Evolutionary conservation across 495 filamentous ascomycete species (phyloP), one percentile per base, ranked within the genome.

Genomic region (Penicillium canariense): DNA sequence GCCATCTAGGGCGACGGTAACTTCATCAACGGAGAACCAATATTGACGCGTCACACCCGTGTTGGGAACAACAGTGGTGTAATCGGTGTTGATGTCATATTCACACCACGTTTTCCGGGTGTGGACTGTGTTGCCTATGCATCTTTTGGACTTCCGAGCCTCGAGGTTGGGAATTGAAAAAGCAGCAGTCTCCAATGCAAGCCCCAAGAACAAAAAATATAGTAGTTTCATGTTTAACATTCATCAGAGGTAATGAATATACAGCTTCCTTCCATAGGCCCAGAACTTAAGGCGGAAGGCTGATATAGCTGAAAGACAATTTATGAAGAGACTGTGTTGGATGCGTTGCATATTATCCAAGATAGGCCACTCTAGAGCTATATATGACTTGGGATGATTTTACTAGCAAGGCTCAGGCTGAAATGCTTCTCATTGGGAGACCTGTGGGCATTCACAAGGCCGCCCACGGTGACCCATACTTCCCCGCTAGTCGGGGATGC

Each of bases 1-100:
- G 75, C 85, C 87, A 71, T 94, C 90, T 7, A 89, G 90, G 58
- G 89, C 87, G 5, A 83, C 79, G 26, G 74, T 83, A n/a, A 88
- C 80, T 15, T 72, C 49, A 18, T 65, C 52, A 5, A 74, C 25
- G 0, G 62, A 50, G 12, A 72, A 66, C 58, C 58, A 70, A 48
- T 72, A 72, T 32, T 72, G 69, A 3, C 67, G 62, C 9, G 57
- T 66, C 0, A 69, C 67, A 5, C 62, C 62, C 0, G 68, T 73
- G 15, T 79, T 62, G 3, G 81, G 82, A 12, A 71, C 75, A 2
- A 60, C 60, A 3, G 58, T 67, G 11, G 73, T 72, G 53, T 80
- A 84, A 62, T 86, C 77, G 1, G 82, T 84, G 44, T 80, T 63
- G 63, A 85, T 81, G 50, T 75, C 67, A 48, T 76, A 79, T 17